Base-by-base conservation (phyloP, 495 filamentous ascomycete genomes). In the Neurospora sublineolata region DNA sequence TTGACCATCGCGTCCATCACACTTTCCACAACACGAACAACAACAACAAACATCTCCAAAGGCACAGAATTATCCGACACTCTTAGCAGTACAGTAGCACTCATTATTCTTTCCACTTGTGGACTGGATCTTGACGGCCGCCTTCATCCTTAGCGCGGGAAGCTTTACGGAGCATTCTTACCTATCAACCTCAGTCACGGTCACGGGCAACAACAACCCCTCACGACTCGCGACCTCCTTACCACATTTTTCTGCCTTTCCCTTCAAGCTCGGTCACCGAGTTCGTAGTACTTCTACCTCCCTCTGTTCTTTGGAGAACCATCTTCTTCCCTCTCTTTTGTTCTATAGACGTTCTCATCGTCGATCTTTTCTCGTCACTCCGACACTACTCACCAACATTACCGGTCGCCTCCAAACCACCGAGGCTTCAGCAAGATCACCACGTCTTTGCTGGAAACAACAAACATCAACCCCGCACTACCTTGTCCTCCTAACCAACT, bases 281-380 rank as follows among this genome's bases (percentile, higher is more conserved):
- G 46, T 58, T 58, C 0, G 46, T 18, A 18, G 23, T 64, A 64
- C 52, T 64, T 64, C 52, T 33, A 33, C 14, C 27, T 58, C 12
- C 14, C 7, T 64, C 27, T 33, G 11, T 58, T 27, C 20, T 27
- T 58, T 58, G 44, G 44, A 52, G 44, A 46, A 3, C 9, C 20
- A 11, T 27, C 52, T 60, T 30, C 52, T 30, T 60, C 52, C 18
- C 27, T 64, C 46, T 33, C 46, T 64, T 60, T 33, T 33, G 27
- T 9, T 52, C 44, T 52, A 20, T 52, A 60, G 52, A 60, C 52
- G 52, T 72, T 77, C 72, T 46, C 52, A 72, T 73, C 71, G 68
- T 69, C 76, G 42, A 73, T 64, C 52, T 67, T 40, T 18, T 60
- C 39, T 69, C 69, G 23, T 67, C 67, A 37, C 20, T 3, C 16